Base-by-base conservation (phyloP, 495 filamentous ascomycete genomes). In the Lepidopterella palustris region DNA sequence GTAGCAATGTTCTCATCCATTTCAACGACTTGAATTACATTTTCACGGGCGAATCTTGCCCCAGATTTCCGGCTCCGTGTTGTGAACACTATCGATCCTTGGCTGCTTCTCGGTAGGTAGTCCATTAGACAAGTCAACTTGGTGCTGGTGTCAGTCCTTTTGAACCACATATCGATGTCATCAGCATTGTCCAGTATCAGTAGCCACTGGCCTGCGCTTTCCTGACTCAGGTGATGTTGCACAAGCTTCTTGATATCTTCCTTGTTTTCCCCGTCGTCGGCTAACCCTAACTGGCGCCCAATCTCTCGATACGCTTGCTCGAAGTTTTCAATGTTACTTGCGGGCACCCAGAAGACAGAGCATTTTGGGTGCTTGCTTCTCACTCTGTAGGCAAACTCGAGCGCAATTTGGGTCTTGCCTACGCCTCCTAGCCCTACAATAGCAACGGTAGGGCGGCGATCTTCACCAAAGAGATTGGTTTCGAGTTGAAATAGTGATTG, bases 141-240 rank as follows among this genome's bases (percentile, higher is more conserved):
- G 47, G 40, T 53, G 3, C 25, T 28, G 11, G 26, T 26, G 10
- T 45, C 32, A 13, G 25, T 4, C 25, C 13, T 8, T 15, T 20
- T 23, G 47, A 50, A 60, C 48, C 71, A 73, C 50, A 75, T 53
- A 21, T 59, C 50, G 5, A 45, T 28, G 56, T 76, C 58, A 57
- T 77, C 73, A 0, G 71, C 70, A 42, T 75, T 74, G 55, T 76
- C 71, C 29, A 77, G 27, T 25, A 76, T 59, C 29, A 77, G 53
- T 28, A 76, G 59, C 71, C 72, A 77, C 26, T 56, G 64, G 23
- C 63, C 56, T 24, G 35, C 39, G 9, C 29, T 49, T 61, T 69
- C 55, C n/a, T n/a, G n/a, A n/a, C n/a, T n/a, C n/a, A n/a, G n/a
- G n/a, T n/a, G n/a, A n/a, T n/a, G 15, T 64, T 18, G 42, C 62